Percentiles rank a stretch among this genome's conserved stretches.
These are phyloP conservation scores for Spatholobus suberectus DNA, from an alignment of 306 rosid species.

Conservation along the genomic window DNA sequence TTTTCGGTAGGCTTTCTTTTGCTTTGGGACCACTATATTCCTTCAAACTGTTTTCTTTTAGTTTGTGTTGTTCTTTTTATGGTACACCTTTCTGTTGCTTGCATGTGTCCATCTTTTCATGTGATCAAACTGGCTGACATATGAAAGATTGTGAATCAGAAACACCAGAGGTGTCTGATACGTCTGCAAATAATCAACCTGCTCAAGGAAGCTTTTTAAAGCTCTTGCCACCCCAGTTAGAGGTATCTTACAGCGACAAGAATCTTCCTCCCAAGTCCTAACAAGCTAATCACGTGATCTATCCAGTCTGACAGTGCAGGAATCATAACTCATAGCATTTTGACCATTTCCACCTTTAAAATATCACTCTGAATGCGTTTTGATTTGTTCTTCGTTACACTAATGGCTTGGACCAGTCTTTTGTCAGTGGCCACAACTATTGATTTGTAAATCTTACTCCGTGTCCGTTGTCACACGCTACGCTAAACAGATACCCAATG, in stretches of 20 bases:
- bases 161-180: conserved; percentile 48
- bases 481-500: conserved; percentile 39
- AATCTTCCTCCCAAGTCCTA: conserved; percentile 59
- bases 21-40: conserved; percentile 27
- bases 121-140: conserved; percentile 43
- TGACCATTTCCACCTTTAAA: conserved; percentile 27
- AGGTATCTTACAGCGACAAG: conserved; percentile 48
- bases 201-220: conserved; percentile 80
- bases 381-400: conserved; percentile 37
- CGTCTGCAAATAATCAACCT: conserved; percentile 44
- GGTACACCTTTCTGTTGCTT: conserved; percentile 20
- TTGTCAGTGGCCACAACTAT: conserved; percentile 16
- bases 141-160: conserved; percentile 65
- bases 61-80: conserved; percentile 14
- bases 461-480: conserved; percentile 33
- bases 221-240: conserved; percentile 70
- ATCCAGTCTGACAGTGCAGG: conserved; percentile 39
- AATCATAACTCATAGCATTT: conserved; percentile 43
- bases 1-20: conserved; percentile 75
- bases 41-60: not conserved
- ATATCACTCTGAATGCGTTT: conserved; percentile 38
- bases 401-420: conserved; percentile 31
- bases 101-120: conserved; percentile 16
- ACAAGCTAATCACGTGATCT: conserved; percentile 36
- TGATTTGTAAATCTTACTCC: conserved; percentile 44